Evolutionary conservation across 2,329 filamentous ascomycete genomes (phyloP).

Genomic region (Endothia cerciana): DNA sequence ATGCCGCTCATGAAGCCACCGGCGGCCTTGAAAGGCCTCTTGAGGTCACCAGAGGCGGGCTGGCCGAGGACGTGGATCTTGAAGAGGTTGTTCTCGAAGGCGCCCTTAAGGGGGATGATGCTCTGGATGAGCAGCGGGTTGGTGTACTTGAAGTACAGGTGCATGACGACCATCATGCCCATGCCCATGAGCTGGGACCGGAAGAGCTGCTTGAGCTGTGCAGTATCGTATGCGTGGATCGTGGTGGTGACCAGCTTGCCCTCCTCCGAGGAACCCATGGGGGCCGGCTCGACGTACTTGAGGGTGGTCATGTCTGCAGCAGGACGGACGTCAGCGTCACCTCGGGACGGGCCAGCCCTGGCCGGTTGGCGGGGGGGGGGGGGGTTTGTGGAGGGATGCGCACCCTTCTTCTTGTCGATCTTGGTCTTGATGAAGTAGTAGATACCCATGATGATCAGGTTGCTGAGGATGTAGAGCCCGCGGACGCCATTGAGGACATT

Average conservation of each 20-base stretch:
- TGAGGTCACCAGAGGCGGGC: conserved; percentile 85
- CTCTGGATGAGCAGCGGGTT: conserved; percentile 98
- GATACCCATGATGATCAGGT: conserved; percentile 81
- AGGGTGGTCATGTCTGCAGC: conserved; percentile 86
- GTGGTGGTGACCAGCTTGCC: conserved; percentile 96
- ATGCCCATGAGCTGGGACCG: conserved; percentile 94
- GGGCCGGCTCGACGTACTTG: conserved; percentile 96
- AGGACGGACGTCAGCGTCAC: conserved; percentile 7
- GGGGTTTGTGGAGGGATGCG: conserved; percentile 38
- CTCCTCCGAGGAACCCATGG: conserved; percentile 92
- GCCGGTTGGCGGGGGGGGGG: no score
- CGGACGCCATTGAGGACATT: conserved; percentile 60
- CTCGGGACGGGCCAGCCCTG: neutral
- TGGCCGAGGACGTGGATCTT: conserved; percentile 94
- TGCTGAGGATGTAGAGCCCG: conserved; percentile 60
- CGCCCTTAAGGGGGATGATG: conserved; percentile 96
- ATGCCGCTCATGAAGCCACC: conserved; percentile 83
- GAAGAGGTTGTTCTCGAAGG: conserved; percentile 91
- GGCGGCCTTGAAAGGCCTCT: conserved; percentile 90
- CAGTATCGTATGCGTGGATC: conserved; percentile 89
- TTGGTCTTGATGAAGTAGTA: conserved; percentile 83
- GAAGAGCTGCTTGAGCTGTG: conserved; percentile 82
- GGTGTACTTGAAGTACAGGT: conserved; percentile 99
- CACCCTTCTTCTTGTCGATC: conserved; percentile 98
- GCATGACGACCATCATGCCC: conserved; percentile 98